A percentile compares a stretch with the other conserved stretches of the same genome.
Evolutionary conservation across 148 eudicot species (phyloP).

Genomic region (Rhododendron simsii): DNA sequence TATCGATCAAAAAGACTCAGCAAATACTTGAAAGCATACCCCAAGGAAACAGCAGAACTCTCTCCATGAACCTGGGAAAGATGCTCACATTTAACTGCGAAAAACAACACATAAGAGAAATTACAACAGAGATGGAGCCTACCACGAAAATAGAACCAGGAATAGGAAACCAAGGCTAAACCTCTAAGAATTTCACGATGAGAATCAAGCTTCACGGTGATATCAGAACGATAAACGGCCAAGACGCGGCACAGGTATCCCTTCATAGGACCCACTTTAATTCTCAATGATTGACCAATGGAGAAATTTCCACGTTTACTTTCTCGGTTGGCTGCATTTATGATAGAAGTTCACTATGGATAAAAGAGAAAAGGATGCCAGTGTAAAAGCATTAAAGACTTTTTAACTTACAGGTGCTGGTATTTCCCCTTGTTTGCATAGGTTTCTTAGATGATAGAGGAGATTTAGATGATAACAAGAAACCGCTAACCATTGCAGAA

Average conservation of each 20-base stretch:
- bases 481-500: constrained; percentile 52
- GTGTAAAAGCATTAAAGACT: constrained; percentile 2
- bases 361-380: not conserved
- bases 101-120: constrained; percentile 9
- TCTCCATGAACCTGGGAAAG: constrained; percentile 75
- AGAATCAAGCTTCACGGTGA: constrained; percentile 93
- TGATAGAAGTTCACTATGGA: not conserved
- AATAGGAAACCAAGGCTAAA: constrained; percentile 18
- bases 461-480: constrained; percentile 68
- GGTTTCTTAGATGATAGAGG: constrained; percentile 62
- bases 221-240: constrained; percentile 71
- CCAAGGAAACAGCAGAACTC: constrained; percentile 41
- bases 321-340: constrained; percentile 39
- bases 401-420: constrained; percentile 43
- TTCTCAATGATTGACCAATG: constrained; percentile 90
- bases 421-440: constrained; percentile 48
- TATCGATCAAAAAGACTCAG: not conserved
- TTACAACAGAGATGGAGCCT: not conserved
- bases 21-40: constrained; percentile 30
- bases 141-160: constrained; percentile 11
- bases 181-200: constrained; percentile 87
- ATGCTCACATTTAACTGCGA: constrained; percentile 82
- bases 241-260: constrained; percentile 85
- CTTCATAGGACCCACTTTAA: constrained; percentile 89
- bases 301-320: constrained; percentile 65